Percentiles rank a stretch among this genome's conserved stretches.
phyloP scores from a whole-genome alignment of 208 protist genomes.

The Leishmania mexicana region DNA sequence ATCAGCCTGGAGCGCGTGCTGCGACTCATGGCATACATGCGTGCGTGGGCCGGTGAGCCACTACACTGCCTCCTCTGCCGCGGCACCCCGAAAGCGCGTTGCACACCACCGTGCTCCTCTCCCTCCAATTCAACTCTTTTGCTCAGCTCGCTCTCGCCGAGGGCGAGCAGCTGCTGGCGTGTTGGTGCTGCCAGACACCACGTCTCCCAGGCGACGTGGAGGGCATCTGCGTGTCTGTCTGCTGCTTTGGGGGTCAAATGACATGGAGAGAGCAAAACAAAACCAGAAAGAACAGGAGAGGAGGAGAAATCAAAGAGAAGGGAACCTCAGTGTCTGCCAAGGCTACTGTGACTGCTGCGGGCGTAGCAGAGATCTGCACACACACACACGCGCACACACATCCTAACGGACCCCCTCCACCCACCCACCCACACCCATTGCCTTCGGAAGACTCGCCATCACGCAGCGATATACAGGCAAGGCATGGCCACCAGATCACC shows the following conservation, averaged over 20 bases:
- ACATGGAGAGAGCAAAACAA: conserved; percentile 16
- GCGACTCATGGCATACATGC: neutral
- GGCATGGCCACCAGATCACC: neutral
- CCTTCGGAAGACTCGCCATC: neutral
- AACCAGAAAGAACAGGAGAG: conserved; percentile 5
- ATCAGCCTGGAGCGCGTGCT: neutral
- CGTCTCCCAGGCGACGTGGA: neutral
- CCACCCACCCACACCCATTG: too few relatives aligned
- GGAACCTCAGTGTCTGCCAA: neutral
- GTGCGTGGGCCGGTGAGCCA: neutral
- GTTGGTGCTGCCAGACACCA: neutral
- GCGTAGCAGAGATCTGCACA: neutral
- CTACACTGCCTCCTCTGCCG: neutral
- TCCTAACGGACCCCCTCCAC: neutral
- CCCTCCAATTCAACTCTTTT: too few relatives aligned
- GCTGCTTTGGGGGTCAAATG: conserved; percentile 7
- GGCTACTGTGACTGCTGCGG: neutral
- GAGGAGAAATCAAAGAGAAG: neutral
- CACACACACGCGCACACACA: neutral
- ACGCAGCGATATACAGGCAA: neutral
- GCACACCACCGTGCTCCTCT: neutral
- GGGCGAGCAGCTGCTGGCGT: neutral
- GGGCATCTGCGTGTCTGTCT: neutral
- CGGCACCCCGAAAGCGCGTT: neutral
- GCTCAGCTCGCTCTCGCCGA: too few relatives aligned